Conservation (phyloP, 2,329 filamentous ascomycete genomes). For the Claviceps sorghi region DNA sequence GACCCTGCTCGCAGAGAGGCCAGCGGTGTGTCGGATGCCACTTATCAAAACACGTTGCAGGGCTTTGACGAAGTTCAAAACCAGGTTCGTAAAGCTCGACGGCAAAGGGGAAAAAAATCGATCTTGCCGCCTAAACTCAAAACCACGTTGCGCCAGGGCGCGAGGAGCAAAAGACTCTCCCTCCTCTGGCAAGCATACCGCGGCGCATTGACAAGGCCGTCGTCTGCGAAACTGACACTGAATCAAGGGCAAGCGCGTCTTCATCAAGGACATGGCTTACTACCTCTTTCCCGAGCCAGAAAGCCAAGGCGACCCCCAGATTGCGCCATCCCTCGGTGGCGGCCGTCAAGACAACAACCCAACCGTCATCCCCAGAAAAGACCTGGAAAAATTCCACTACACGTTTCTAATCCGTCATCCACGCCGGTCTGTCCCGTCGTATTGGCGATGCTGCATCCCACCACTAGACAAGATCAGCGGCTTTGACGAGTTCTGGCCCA, state of each 20-base stretch:
- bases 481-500: slow-evolving; percentile 74
- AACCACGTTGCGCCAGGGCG: too few species aligned
- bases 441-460: slow-evolving; percentile 85
- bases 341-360: slow-evolving; percentile 55
- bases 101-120: too few species aligned
- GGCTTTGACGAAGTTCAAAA: slow-evolving; percentile 55
- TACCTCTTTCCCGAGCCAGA: slow-evolving; percentile 70
- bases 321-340: slow-evolving; percentile 68
- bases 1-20: slow-evolving; percentile 41
- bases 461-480: slow-evolving; percentile 71
- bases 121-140: too few species aligned
- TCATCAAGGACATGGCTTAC: slow-evolving; percentile 96
- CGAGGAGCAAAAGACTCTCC: too few species aligned
- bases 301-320: slow-evolving; percentile 41
- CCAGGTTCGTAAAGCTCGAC: slow-evolving; percentile 48
- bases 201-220: not conserved
- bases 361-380: slow-evolving; percentile 63
- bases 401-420: slow-evolving; percentile 95
- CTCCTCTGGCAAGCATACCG: too few species aligned
- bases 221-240: not conserved
- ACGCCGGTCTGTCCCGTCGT: slow-evolving; percentile 79
- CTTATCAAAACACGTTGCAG: slow-evolving; percentile 65
- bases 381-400: slow-evolving; percentile 71
- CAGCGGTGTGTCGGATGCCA: slow-evolving; percentile 55
- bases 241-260: slow-evolving; percentile 68